phyloP scores from a whole-genome alignment of 176 grass and related monocot genomes.

The Bromus sterilis region DNA sequence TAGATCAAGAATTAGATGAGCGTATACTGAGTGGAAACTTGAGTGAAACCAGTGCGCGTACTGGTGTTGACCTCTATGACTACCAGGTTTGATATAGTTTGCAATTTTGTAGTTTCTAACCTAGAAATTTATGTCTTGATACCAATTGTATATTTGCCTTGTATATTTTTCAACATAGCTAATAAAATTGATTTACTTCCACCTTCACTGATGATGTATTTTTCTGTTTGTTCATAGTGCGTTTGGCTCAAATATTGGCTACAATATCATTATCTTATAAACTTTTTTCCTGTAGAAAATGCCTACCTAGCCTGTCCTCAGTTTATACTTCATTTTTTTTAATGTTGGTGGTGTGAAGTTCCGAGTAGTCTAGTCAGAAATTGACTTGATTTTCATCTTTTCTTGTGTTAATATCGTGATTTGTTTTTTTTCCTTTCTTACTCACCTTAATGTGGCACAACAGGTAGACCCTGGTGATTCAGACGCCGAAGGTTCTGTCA shows the following conservation, averaged over 20 bases:
- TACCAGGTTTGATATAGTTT: conserved; percentile 69
- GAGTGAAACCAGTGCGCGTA: conserved; percentile 80
- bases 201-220: not conserved
- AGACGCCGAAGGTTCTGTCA: conserved; percentile 43
- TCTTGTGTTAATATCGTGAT: conserved; percentile 8
- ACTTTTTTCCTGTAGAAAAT: not conserved
- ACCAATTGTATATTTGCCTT: not conserved
- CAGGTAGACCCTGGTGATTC: conserved; percentile 64
- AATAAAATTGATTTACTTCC: not conserved
- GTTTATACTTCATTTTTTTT: not conserved
- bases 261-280: conserved; percentile 3
- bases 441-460: conserved; percentile 14
- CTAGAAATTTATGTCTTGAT: not conserved
- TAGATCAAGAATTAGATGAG: conserved; percentile 73
- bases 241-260: not conserved
- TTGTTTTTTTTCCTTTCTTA: not conserved
- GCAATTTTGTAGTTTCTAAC: conserved; percentile 2
- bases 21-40: conserved; percentile 77
- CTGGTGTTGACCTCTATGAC: conserved; percentile 61
- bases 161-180: not conserved
- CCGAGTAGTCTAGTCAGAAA: not conserved
- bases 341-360: not conserved
- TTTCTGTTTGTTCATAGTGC: not conserved
- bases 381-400: not conserved
- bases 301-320: not conserved